A percentile compares a stretch with the other conserved stretches of the same genome.
phyloP scores from a whole-genome alignment of 2,329 filamentous ascomycete genomes.

The Fusarium mangiferae region DNA sequence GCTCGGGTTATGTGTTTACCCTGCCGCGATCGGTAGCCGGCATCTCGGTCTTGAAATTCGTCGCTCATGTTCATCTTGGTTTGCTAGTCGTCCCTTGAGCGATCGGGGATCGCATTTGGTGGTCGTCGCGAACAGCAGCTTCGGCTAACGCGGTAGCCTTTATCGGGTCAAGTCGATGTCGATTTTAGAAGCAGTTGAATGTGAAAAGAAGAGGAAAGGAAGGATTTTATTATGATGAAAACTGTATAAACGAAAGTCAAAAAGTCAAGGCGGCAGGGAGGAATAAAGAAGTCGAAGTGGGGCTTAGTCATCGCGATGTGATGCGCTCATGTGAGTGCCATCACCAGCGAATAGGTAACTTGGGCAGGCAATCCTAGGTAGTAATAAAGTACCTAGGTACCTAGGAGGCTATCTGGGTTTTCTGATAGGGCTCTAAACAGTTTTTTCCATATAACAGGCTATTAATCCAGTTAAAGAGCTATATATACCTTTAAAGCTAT shows the following conservation, averaged over 20 bases:
- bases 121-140: constrained; percentile 58
- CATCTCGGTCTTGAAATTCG: constrained; percentile 46
- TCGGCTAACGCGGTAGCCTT: constrained; percentile 23
- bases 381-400: background rate
- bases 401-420: too few species aligned
- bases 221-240: background rate
- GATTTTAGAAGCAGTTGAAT: background rate
- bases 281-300: background rate
- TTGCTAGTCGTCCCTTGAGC: constrained; percentile 44
- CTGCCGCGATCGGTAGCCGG: constrained; percentile 60
- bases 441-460: too few species aligned
- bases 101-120: constrained; percentile 47
- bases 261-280: background rate
- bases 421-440: too few species aligned
- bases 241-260: constrained; percentile 1
- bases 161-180: background rate
- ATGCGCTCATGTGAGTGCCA: background rate
- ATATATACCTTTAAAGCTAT: too few species aligned
- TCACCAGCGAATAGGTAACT: background rate
- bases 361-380: background rate
- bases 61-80: constrained; percentile 37
- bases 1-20: constrained; percentile 57
- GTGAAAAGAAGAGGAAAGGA: background rate
- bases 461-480: too few species aligned
- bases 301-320: constrained; percentile 26